Percentiles rank a stretch among this genome's conserved stretches.
Evolutionary conservation across 2,329 filamentous ascomycete species (phyloP).

Genomic region (Colletotrichum abscissum): DNA sequence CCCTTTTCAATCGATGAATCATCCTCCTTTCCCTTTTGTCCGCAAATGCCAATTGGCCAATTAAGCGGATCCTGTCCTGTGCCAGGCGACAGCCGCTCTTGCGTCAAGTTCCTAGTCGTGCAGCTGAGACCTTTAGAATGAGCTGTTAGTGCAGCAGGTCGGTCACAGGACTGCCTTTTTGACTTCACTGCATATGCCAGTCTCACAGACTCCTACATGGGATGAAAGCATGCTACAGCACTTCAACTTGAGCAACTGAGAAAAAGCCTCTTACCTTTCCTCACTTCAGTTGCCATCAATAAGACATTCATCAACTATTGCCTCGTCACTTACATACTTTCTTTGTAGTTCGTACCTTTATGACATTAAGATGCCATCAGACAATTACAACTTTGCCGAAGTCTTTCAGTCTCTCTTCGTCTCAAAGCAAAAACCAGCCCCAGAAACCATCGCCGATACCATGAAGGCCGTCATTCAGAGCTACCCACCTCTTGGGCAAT

Average conservation of each 20-base stretch:
- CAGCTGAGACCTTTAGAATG: conserved; percentile 25
- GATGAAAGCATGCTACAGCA: conserved; percentile 3
- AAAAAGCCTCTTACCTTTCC: conserved; percentile 15
- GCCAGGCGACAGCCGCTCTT: conserved; percentile 25
- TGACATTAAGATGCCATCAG: conserved; percentile 34
- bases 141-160: conserved; percentile 35
- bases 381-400: conserved; percentile 47
- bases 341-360: neutral
- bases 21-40: neutral
- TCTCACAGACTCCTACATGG: conserved; percentile 13
- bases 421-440: conserved; percentile 49
- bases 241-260: conserved; percentile 3
- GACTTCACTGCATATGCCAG: conserved; percentile 23
- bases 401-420: conserved; percentile 51
- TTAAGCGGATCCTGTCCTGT: conserved; percentile 33
- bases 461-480: conserved; percentile 56
- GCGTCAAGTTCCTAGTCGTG: conserved; percentile 18
- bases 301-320: neutral
- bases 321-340: neutral
- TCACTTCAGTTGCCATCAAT: neutral
- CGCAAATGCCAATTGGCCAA: conserved; percentile 33
- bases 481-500: conserved; percentile 81
- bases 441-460: conserved; percentile 39
- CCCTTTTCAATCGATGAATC: neutral
- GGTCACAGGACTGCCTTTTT: conserved; percentile 32